These are phyloP conservation scores for Lonicera japonica DNA, from an alignment of 129 eudicot genomes.

Conservation along the genomic window DNA sequence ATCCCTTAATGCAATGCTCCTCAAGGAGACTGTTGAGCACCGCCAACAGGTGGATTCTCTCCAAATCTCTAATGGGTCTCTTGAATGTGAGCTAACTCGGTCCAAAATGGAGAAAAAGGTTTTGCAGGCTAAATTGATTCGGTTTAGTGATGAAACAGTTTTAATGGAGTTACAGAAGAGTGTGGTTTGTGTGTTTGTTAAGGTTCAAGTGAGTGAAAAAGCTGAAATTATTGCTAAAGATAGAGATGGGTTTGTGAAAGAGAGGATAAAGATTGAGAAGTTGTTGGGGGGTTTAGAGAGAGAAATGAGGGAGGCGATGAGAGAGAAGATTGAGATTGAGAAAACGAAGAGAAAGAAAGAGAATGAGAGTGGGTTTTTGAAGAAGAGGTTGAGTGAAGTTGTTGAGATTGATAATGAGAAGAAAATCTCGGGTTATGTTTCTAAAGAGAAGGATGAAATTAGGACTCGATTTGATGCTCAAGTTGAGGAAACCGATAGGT, in stretches of 20 bases:
- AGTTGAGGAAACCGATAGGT: constrained; percentile 16
- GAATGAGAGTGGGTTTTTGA: constrained; percentile 29
- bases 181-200: constrained; percentile 27
- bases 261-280: constrained; percentile 15
- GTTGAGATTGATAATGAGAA: constrained; percentile 37
- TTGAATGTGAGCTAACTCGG: constrained; percentile 53
- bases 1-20: constrained; percentile 53
- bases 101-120: constrained; percentile 36
- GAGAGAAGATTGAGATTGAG: constrained; percentile 39
- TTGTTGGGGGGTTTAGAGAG: constrained; percentile 25
- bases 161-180: constrained; percentile 41
- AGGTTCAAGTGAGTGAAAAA: constrained; percentile 22
- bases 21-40: constrained; percentile 62
- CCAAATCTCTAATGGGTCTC: constrained; percentile 19
- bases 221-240: constrained; percentile 19
- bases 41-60: constrained; percentile 69
- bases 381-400: constrained; percentile 18
- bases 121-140: constrained; percentile 32
- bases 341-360: constrained; percentile 24
- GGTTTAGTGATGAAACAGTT: constrained; percentile 28
- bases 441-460: constrained; percentile 46
- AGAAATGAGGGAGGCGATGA: constrained; percentile 24
- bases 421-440: constrained; percentile 20
- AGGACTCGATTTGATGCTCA: constrained; percentile 24
- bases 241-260: background rate